These are phyloP conservation scores for Candida nonsorbophila DNA, from an alignment of 805 yeast genomes.

Conservation along the genomic window DNA sequence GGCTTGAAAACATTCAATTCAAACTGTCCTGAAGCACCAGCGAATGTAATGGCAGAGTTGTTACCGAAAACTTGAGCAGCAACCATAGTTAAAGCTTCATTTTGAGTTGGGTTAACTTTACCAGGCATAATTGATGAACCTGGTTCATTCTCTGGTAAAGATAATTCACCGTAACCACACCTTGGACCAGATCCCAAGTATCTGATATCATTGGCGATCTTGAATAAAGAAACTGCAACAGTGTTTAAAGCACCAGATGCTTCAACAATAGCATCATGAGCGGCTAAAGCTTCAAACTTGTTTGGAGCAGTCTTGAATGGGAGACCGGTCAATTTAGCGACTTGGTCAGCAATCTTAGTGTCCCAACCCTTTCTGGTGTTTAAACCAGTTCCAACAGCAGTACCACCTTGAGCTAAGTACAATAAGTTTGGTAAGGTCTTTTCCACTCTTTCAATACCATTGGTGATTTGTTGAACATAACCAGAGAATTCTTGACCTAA, in stretches of 20 bases:
- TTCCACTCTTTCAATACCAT: constrained; percentile 87
- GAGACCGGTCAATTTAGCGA: constrained; percentile 80
- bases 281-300: constrained; percentile 98
- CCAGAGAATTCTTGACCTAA: constrained; percentile 98
- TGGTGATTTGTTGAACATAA: constrained; percentile 86
- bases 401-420: constrained; percentile 96
- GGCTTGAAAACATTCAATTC: constrained; percentile 99
- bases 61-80: constrained; percentile 97
- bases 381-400: constrained; percentile 98
- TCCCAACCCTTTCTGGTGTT: constrained; percentile 92
- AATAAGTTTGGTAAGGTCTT: constrained; percentile 68
- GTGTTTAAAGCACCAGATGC: constrained; percentile 97
- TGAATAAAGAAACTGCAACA: constrained; percentile 86
- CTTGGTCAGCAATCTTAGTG: constrained; percentile 79
- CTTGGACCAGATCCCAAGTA: constrained; percentile 99
- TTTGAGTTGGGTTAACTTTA: constrained; percentile 98
- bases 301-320: constrained; percentile 94
- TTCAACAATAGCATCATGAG: constrained; percentile 97
- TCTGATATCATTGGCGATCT: constrained; percentile 97
- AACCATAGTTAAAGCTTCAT: constrained; percentile 98
- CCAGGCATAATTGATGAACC: constrained; percentile 99
- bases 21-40: constrained; percentile 98
- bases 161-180: constrained; percentile 96
- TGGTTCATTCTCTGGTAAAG: constrained; percentile 97
- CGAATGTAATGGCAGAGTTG: constrained; percentile 89